Base-by-base conservation (phyloP, 495 filamentous ascomycete species). In the Aspergillus wentii region DNA sequence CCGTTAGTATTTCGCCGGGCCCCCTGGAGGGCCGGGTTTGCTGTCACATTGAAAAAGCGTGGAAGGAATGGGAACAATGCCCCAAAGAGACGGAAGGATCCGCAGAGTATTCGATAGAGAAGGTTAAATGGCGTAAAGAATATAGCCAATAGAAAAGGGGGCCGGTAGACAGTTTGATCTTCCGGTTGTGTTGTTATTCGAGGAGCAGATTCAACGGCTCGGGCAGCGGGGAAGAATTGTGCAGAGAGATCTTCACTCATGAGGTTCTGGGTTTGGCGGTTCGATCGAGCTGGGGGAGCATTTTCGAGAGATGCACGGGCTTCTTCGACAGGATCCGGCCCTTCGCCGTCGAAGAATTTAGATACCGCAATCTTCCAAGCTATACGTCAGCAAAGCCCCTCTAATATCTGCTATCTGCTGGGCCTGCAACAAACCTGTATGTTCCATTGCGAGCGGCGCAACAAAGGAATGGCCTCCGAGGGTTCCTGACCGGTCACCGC, bases 281-380 rank as follows among this genome's bases (percentile, higher is more conserved):
- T 59, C 16, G 74, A 59, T 41, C 68, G 65, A 11, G 74, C 70
- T 13, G 78, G 79, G 35, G 77, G 69, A n/a, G 76, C 53, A 29
- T 69, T 54, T 25, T 80, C 64, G 21, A 76, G 46, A 18, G 80
- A 74, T 23, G 81, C 76, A 35, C 81, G 69, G 41, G 86, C 82
- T 64, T 88, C 85, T 46, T 86, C 86, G 5, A 91, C 68, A 4
- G 78, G 82, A 54, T 95, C 86, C 23, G 86, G 76, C 4, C 82
- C 78, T 62, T 97, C 94, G 34, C 94, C 92, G 57, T 97, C 92
- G 56, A 96, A 98, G 77, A 97, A 97, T 52, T 91, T 91, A 33
- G 92, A 76, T 34, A 98, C 86, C 21, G 92, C 92, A 44, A 97
- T 94, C 84, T 98, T 33, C 35, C 33, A 60, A 33, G 62, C 48